Evolutionary conservation across 2,329 filamentous ascomycete genomes (phyloP).

Genomic region (Exophiala alcalophila): DNA sequence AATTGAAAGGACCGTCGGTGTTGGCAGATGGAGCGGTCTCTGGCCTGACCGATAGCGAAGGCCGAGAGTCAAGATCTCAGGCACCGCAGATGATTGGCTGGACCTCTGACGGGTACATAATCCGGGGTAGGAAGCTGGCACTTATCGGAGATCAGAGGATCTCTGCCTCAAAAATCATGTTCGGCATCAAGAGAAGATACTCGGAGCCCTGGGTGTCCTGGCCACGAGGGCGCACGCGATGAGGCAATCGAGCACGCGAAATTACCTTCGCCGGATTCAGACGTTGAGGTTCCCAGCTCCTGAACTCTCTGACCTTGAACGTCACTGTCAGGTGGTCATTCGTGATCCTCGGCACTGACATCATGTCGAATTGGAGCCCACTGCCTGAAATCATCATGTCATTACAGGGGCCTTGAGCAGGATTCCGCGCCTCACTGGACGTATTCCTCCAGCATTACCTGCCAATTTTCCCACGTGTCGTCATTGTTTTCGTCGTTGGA

Average conservation of each 20-base stretch:
- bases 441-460: conserved; percentile 3
- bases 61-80: conserved; percentile 10
- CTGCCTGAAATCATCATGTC: too few relatives aligned
- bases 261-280: background rate
- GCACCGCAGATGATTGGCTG: conserved; percentile 15
- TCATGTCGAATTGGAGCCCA: conserved; percentile 7
- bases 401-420: too few relatives aligned
- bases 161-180: conserved; percentile 5
- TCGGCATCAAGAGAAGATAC: too few relatives aligned
- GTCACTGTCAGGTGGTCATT: conserved; percentile 13
- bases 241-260: too few relatives aligned
- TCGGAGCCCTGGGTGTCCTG: too few relatives aligned
- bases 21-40: too few relatives aligned
- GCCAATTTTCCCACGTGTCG: conserved; percentile 17
- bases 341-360: conserved; percentile 18
- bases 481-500: conserved; percentile 23
- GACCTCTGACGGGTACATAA: conserved; percentile 9
- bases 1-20: too few relatives aligned
- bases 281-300: background rate
- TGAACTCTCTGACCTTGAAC: background rate
- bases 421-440: too few relatives aligned
- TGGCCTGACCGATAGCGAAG: too few relatives aligned
- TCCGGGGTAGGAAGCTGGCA: conserved; percentile 22
- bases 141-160: conserved; percentile 3
- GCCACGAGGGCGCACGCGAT: too few relatives aligned